These are phyloP conservation scores for Solidago caesia DNA, from an alignment of 129 eudicot genomes.

Conservation along the genomic window DNA sequence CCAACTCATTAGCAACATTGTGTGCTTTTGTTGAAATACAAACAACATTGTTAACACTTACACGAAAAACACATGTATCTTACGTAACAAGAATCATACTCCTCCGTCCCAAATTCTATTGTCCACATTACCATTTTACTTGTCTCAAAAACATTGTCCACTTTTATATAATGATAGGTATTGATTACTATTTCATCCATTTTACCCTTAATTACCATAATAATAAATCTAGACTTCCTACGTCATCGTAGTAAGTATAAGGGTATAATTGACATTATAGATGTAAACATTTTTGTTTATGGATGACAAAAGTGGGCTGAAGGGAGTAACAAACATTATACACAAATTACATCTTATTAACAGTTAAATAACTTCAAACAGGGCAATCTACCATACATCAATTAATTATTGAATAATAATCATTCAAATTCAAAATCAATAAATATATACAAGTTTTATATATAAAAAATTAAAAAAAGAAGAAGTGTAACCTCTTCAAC, in stretches of 20 bases:
- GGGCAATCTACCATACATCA: conserved; percentile 20
- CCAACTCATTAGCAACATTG: conserved; percentile 14
- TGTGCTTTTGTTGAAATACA: conserved; percentile 1
- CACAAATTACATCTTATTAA: neutral
- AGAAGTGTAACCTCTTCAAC: conserved; percentile 75
- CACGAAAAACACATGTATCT: neutral
- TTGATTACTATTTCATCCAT: too few relatives aligned
- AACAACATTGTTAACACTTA: neutral
- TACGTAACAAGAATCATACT: conserved; percentile 4
- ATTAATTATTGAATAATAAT: too few relatives aligned
- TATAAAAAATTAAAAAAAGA: neutral
- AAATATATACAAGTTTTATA: neutral
- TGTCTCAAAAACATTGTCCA: too few relatives aligned
- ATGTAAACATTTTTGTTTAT: neutral
- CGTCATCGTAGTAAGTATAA: too few relatives aligned
- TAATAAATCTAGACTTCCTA: neutral
- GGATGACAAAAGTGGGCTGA: neutral
- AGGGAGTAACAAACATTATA: neutral
- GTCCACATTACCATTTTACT: too few relatives aligned
- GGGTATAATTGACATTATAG: too few relatives aligned
- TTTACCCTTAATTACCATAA: neutral
- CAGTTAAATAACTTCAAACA: neutral
- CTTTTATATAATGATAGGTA: too few relatives aligned
- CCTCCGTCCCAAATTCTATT: neutral
- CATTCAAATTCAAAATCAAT: neutral